phyloP scores from a whole-genome alignment of 1,284 basidiomycete genomes.

The Malassezia globosa region DNA sequence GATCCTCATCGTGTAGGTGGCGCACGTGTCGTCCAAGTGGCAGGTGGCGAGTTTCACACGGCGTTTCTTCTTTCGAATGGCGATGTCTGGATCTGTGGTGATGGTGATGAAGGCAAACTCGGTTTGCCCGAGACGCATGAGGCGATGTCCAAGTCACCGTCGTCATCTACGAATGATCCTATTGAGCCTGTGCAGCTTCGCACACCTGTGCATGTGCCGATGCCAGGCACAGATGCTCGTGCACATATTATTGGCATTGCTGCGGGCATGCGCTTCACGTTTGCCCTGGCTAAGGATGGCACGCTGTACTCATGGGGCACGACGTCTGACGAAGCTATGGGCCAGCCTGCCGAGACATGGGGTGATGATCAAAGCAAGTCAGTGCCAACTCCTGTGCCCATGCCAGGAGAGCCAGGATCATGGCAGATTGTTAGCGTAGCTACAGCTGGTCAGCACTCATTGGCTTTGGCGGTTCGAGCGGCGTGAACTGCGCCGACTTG shows the following conservation, averaged over 20 bases:
- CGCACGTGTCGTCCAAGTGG: slow-evolving; percentile 52
- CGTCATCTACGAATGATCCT: slow-evolving; percentile 1
- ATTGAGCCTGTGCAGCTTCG: slow-evolving; percentile 22
- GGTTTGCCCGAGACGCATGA: slow-evolving; percentile 25
- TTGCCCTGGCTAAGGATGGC: slow-evolving; percentile 66
- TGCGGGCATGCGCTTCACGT: slow-evolving; percentile 67
- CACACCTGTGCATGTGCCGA: slow-evolving; percentile 33
- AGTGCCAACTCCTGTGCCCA: slow-evolving; percentile 59
- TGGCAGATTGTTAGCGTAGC: slow-evolving; percentile 48
- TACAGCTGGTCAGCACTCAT: slow-evolving; percentile 51
- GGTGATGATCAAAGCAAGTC: slow-evolving; percentile 50
- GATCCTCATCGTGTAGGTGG: slow-evolving; percentile 56
- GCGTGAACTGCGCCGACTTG: too few relatives aligned
- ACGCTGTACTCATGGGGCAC: slow-evolving; percentile 77
- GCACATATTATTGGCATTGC: slow-evolving; percentile 58
- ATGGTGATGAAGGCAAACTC: slow-evolving; percentile 38
- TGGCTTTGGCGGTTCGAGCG: slow-evolving; percentile 42
- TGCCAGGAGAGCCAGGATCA: slow-evolving; percentile 49
- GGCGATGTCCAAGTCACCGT: slow-evolving; percentile 18
- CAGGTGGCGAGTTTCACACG: slow-evolving; percentile 72
- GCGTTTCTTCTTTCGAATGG: slow-evolving; percentile 74
- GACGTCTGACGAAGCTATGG: slow-evolving; percentile 55
- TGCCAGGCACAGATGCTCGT: slow-evolving; percentile 40
- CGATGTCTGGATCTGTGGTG: slow-evolving; percentile 55
- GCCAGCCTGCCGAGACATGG: slow-evolving; percentile 41